Evolutionary conservation across 2,329 filamentous ascomycete species (phyloP).

Genomic region (Clarireedia homoeocarpa): DNA sequence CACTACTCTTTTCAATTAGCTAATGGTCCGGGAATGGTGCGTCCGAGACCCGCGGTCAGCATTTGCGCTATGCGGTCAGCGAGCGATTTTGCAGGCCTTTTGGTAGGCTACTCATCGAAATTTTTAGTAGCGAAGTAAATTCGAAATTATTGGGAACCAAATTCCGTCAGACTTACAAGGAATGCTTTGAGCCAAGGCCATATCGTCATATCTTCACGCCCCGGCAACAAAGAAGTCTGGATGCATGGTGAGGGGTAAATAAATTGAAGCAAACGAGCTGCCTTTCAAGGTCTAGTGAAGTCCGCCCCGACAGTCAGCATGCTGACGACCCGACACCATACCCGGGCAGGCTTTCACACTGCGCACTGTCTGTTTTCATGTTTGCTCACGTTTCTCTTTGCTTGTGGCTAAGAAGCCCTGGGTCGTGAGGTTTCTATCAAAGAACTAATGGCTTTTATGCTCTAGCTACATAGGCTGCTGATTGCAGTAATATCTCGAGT

Average conservation of each 20-base stretch:
- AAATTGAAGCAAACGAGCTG: not conserved
- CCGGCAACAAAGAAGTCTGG: not conserved
- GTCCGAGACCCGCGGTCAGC: too few relatives aligned
- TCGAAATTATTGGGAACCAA: too few relatives aligned
- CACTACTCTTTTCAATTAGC: not conserved
- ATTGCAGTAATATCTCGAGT: slow-evolving; percentile 22
- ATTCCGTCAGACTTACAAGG: too few relatives aligned
- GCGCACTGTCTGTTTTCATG: not conserved
- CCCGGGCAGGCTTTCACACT: too few relatives aligned
- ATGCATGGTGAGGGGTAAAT: not conserved
- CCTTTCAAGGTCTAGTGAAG: slow-evolving; percentile 5
- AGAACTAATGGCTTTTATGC: slow-evolving; percentile 24
- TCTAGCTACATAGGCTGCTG: slow-evolving; percentile 28
- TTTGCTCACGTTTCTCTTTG: not conserved
- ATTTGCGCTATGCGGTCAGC: not conserved
- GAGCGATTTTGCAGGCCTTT: not conserved
- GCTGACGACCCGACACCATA: too few relatives aligned
- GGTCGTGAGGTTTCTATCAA: slow-evolving; percentile 9
- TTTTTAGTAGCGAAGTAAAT: too few relatives aligned
- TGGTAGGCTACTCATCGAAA: too few relatives aligned
- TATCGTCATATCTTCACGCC: too few relatives aligned
- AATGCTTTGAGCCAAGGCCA: too few relatives aligned
- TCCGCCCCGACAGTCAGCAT: not conserved
- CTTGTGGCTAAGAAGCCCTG: not conserved
- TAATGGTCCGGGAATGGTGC: not conserved